Evolutionary conservation across 352 stramenopile genomes (phyloP).

Genomic region (Globisporangium perplexum): DNA sequence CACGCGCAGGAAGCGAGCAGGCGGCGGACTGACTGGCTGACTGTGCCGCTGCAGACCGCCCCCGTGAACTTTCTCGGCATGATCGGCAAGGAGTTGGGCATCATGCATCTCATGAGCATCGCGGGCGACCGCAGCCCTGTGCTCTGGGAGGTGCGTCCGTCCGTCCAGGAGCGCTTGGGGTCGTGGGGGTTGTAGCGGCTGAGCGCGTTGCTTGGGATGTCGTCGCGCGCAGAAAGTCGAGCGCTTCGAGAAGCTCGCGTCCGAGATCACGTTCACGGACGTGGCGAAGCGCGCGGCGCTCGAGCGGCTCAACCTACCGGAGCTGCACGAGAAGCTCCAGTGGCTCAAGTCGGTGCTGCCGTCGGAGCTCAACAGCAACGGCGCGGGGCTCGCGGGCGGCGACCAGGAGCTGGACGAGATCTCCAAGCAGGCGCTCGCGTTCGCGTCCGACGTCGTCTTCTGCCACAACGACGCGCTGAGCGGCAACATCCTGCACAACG

Average conservation of each 20-base stretch:
- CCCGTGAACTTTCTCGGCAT: slow-evolving; percentile 80
- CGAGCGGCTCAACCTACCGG: slow-evolving; percentile 54
- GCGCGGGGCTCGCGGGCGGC: slow-evolving; percentile 37
- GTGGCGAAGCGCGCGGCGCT: slow-evolving; percentile 49
- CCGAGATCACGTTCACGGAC: slow-evolving; percentile 54
- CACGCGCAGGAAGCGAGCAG: too few species aligned
- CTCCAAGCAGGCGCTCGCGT: slow-evolving; percentile 67
- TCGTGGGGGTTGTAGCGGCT: too few species aligned
- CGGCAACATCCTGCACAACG: slow-evolving; percentile 80
- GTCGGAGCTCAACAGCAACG: slow-evolving; percentile 63
- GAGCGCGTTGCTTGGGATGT: background rate
- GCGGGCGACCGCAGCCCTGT: slow-evolving; percentile 46
- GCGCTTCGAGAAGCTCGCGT: slow-evolving; percentile 72
- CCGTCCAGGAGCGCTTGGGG: too few species aligned
- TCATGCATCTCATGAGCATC: slow-evolving; percentile 88
- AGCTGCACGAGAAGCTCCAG: slow-evolving; percentile 53
- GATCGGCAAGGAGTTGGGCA: slow-evolving; percentile 83
- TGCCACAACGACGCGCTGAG: slow-evolving; percentile 94
- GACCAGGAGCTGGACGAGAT: slow-evolving; percentile 57
- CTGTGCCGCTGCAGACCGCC: slow-evolving; percentile 17
- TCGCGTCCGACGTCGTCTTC: slow-evolving; percentile 83
- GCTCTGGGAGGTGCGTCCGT: slow-evolving; percentile 43
- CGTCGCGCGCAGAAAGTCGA: slow-evolving; percentile 69
- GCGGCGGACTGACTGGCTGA: too few species aligned
- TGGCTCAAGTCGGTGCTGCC: slow-evolving; percentile 84